Percentiles rank a stretch among this genome's conserved stretches.
Evolutionary conservation across 257 asterid genomes (phyloP).

Genomic region (Anisodus tanguticus): DNA sequence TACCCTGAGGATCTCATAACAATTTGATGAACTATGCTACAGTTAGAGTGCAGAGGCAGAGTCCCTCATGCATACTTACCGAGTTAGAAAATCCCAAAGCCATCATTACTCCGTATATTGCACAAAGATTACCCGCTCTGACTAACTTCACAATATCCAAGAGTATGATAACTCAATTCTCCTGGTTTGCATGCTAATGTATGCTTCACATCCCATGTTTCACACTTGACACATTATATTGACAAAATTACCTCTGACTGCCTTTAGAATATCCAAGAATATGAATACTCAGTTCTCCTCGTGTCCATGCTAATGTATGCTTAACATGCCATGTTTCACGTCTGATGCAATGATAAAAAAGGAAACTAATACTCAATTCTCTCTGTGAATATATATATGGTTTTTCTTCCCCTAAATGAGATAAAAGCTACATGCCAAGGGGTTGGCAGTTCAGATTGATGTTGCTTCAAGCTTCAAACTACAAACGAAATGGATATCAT

Average conservation of each 20-base stretch:
- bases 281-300: background rate
- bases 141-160: slow-evolving; percentile 15
- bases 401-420: too few relatives aligned
- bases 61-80: background rate
- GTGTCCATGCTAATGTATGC: background rate
- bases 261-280: background rate
- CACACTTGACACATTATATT: background rate
- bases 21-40: background rate
- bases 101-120: background rate
- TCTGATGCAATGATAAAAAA: background rate
- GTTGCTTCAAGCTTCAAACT: slow-evolving; percentile 20
- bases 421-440: background rate
- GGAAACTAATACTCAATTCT: background rate
- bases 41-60: slow-evolving; percentile 16
- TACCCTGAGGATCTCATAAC: background rate
- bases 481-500: slow-evolving; percentile 17
- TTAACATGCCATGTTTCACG: background rate
- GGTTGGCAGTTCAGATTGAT: background rate
- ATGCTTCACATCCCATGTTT: background rate
- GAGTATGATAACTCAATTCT: background rate
- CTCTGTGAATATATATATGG: too few relatives aligned
- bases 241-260: background rate
- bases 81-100: background rate
- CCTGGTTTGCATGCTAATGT: background rate
- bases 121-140: background rate